Evolutionary conservation across 2,329 filamentous ascomycete genomes (phyloP), one percentile per base, ranked within the genome.

Genomic region (Pseudopithomyces chartarum): DNA sequence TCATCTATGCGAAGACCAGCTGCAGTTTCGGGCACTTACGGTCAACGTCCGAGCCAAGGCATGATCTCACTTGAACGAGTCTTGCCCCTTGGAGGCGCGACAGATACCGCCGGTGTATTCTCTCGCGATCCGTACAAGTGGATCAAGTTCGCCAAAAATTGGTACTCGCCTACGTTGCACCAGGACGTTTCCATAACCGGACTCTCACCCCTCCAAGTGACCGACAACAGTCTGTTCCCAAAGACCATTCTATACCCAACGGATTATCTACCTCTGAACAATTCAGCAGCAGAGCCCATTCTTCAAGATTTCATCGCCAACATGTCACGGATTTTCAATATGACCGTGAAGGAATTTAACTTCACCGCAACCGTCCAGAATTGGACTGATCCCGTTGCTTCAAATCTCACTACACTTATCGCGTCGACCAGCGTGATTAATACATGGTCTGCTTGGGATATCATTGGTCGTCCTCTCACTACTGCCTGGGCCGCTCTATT

Each of bases 1-100:
- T 78, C 78, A 5, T 78, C 75, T 4, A 80, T 83, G 52, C 75
- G 81, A n/a, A 74, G 78, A 0, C 81, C 81, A 0, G 77, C 80
- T 1, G 71, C 69, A 0, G 68, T 74, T 0, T 73, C 79, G 20
- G 81, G 81, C 1, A 56, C 80, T 0, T 82, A 79, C 34, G 82
- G 65, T 15, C 66, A 65, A 48, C 67, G 67, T 17, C 67, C 66
- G 2, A 66, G 64, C 22, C 67, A 68, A 45, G 65, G 68, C 12
- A 40, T 67, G n/a, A 66, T 70, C 22, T 64, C 62, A 4, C 58
- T 68, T 15, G 63, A 70, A 22, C 46, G 64, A 10, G 67, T 69
- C 1, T 34, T 70, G 1, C 67, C 66, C 0, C 55, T 68, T 6
- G 66, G 67, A 2, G 62, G 51, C 2, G 65, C 65, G 33, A 68